Percentiles rank a stretch among this genome's conserved stretches.
These are phyloP conservation scores for Acacia acuminata DNA, from an alignment of 306 rosid genomes.

Conservation along the genomic window DNA sequence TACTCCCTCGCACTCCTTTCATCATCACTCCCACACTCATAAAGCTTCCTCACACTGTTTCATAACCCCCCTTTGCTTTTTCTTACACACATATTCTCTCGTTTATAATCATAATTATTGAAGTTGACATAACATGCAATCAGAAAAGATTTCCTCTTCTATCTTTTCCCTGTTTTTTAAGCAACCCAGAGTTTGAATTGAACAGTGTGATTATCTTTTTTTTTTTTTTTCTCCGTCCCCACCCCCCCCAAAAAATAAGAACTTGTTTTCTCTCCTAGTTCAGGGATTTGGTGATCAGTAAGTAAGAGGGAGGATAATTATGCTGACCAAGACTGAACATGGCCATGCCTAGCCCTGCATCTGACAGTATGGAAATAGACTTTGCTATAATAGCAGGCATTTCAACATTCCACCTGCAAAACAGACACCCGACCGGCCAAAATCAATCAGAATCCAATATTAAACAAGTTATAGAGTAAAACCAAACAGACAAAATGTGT, in stretches of 20 bases:
- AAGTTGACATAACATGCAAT: conserved; percentile 19
- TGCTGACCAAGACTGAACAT: conserved; percentile 97
- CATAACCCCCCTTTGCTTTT: conserved; percentile 27
- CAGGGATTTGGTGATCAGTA: not conserved
- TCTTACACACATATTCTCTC: not conserved
- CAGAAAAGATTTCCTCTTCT: conserved; percentile 21
- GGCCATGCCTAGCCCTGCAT: conserved; percentile 98
- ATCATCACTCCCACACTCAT: conserved; percentile 42
- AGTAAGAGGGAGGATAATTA: not conserved
- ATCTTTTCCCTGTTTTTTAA: conserved; percentile 22
- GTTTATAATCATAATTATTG: not conserved
- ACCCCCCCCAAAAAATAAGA: too few relatives aligned
- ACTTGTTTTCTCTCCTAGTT: not conserved
- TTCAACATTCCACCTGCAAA: conserved; percentile 71
- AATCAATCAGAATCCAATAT: not conserved
- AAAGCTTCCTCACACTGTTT: conserved; percentile 29
- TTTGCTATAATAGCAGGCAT: conserved; percentile 88
- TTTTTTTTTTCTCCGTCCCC: not conserved
- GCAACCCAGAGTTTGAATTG: conserved; percentile 17
- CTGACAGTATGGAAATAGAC: conserved; percentile 88
- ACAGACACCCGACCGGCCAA: not conserved
- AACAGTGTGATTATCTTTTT: not conserved
- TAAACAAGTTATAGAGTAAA: not conserved
- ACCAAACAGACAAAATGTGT: not conserved
- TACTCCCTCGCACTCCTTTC: conserved; percentile 45